These are phyloP conservation scores for Blastocrithidia nonstop DNA, from an alignment of 208 protist genomes.

Conservation along the genomic window DNA sequence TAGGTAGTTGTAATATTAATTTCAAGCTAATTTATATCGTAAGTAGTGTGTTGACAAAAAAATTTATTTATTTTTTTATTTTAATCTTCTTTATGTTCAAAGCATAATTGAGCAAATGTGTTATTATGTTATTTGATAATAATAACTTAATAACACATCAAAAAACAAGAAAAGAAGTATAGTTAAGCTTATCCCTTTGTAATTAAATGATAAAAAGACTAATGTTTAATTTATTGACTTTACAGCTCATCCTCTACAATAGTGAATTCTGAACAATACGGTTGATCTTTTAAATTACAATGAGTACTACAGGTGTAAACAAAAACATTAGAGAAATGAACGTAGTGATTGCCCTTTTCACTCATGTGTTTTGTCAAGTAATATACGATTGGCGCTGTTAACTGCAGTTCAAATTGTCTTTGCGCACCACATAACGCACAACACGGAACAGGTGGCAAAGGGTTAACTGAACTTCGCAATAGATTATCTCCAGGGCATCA, in stretches of 20 bases:
- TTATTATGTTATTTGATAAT: slow-evolving; percentile 7
- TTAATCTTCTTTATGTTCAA: too few species aligned
- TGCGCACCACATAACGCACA: slow-evolving; percentile 38
- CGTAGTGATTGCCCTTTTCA: slow-evolving; percentile 26
- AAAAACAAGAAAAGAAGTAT: slow-evolving; percentile 1
- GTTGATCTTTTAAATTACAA: slow-evolving; percentile 26
- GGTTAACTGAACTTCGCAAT: slow-evolving; percentile 17
- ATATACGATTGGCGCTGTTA: slow-evolving; percentile 67
- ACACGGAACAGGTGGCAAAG: slow-evolving; percentile 15
- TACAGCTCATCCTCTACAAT: slow-evolving; percentile 73
- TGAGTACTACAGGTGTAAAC: slow-evolving; percentile 63
- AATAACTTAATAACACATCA: slow-evolving; percentile 1
- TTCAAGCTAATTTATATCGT: background rate
- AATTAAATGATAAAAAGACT: background rate
- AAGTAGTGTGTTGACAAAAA: background rate
- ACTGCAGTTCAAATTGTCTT: slow-evolving; percentile 65
- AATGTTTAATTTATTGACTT: slow-evolving; percentile 3
- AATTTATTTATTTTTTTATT: slow-evolving; percentile 2
- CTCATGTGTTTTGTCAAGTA: slow-evolving; percentile 49
- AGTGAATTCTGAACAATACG: slow-evolving; percentile 50
- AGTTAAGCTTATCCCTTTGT: background rate
- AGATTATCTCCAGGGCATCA: slow-evolving; percentile 58
- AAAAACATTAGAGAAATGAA: slow-evolving; percentile 76
- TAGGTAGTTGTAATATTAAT: slow-evolving; percentile 2
- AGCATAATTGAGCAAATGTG: too few species aligned